Evolutionary conservation across 352 stramenopile species (phyloP).

Genomic region (Phytophthora constricta): DNA sequence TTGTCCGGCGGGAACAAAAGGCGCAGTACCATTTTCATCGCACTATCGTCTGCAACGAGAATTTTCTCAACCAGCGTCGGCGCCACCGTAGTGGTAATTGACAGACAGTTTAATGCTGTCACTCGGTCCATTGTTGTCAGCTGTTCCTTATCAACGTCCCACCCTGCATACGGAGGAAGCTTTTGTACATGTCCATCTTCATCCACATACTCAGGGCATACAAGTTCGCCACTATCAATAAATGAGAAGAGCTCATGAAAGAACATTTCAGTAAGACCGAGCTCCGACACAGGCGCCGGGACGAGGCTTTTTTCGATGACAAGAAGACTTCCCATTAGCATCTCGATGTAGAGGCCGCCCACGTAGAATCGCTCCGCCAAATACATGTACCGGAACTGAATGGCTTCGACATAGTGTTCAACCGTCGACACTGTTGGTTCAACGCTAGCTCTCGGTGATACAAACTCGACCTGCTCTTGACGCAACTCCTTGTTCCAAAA

Average conservation of each 20-base stretch:
- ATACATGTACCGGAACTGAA: conserved; percentile 75
- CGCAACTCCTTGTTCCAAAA: conserved; percentile 86
- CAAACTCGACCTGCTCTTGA: conserved; percentile 60
- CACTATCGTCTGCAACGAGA: conserved; percentile 54
- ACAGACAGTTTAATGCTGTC: conserved; percentile 70
- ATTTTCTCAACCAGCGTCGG: conserved; percentile 64
- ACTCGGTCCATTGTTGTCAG: conserved; percentile 64
- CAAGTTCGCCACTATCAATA: conserved; percentile 71
- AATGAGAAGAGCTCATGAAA: conserved; percentile 81
- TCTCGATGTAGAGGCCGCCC: conserved; percentile 78
- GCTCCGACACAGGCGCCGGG: conserved; percentile 40
- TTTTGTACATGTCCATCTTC: conserved; percentile 35
- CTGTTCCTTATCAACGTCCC: conserved; percentile 53
- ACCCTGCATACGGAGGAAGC: conserved; percentile 64
- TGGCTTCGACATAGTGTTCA: conserved; percentile 58
- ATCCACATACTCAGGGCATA: conserved; percentile 37
- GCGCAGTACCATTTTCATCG: conserved; percentile 79
- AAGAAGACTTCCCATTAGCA: conserved; percentile 73
- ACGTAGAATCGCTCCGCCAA: conserved; percentile 69
- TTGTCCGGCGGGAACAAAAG: conserved; percentile 80
- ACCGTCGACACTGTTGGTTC: conserved; percentile 39
- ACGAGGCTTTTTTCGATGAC: conserved; percentile 66
- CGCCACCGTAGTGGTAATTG: conserved; percentile 61
- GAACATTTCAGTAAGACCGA: conserved; percentile 73
- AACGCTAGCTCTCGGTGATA: conserved; percentile 46